These are phyloP conservation scores for Sporobolomyces pararoseus DNA, from an alignment of 768 basidiomycete species.

Conservation along the genomic window DNA sequence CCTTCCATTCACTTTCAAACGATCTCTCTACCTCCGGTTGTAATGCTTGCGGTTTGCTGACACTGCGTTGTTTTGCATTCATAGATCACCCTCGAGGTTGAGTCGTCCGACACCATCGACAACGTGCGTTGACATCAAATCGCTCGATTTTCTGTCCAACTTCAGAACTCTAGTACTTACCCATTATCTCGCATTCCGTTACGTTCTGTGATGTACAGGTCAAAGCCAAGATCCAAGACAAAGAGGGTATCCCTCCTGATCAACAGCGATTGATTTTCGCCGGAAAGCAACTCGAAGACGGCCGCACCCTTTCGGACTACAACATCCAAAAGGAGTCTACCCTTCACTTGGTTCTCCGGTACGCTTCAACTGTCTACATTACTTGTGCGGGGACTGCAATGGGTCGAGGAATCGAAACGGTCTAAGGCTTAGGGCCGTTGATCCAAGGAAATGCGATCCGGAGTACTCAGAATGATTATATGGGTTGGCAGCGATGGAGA, in stretches of 20 bases:
- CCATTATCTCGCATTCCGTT: too few species aligned
- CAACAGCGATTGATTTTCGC: conserved; percentile 88
- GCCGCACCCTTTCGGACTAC: conserved; percentile 83
- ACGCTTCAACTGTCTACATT: background rate
- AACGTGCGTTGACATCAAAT: too few species aligned
- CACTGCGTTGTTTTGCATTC: background rate
- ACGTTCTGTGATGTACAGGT: conserved; percentile 46
- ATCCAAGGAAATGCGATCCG: too few species aligned
- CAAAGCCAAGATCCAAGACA: conserved; percentile 91
- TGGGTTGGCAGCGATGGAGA: too few species aligned
- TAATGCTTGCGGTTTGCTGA: background rate
- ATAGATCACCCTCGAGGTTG: conserved; percentile 79
- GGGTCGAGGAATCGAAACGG: too few species aligned
- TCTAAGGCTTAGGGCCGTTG: too few species aligned
- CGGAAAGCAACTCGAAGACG: conserved; percentile 87
- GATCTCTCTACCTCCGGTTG: background rate
- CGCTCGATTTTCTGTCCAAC: too few species aligned
- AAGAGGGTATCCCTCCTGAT: conserved; percentile 89
- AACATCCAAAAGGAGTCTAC: conserved; percentile 84
- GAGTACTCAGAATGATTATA: too few species aligned
- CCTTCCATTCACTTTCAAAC: background rate
- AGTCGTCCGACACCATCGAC: conserved; percentile 89
- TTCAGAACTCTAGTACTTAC: too few species aligned
- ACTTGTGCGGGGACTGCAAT: background rate
- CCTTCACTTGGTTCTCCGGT: conserved; percentile 87